These are phyloP conservation scores for Penicillium sp. DNA, from an alignment of 2,329 filamentous ascomycete genomes.

Conservation along the genomic window DNA sequence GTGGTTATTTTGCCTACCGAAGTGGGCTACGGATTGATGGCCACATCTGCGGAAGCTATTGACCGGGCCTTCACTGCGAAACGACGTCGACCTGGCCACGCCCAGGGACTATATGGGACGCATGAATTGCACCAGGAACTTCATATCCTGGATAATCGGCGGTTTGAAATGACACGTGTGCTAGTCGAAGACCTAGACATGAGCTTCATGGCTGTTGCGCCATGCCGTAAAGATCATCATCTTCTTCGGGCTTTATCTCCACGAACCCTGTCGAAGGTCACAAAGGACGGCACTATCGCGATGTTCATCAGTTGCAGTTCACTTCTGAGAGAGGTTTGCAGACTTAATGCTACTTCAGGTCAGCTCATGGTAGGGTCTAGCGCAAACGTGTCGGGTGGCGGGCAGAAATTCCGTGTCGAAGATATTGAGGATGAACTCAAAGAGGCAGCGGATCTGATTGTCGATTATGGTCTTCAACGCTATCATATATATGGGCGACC, in stretches of 20 bases:
- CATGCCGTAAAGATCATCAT: neutral
- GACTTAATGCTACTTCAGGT: slow-evolving; percentile 5
- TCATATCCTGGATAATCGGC: slow-evolving; percentile 12
- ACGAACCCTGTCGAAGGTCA: slow-evolving; percentile 2
- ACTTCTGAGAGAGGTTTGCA: slow-evolving; percentile 7
- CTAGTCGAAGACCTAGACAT: slow-evolving; percentile 17
- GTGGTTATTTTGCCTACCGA: slow-evolving; percentile 24
- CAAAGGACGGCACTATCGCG: slow-evolving; percentile 6
- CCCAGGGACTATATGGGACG: slow-evolving; percentile 22
- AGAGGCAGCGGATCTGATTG: slow-evolving; percentile 11
- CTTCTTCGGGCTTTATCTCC: neutral
- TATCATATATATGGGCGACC: slow-evolving; percentile 8
- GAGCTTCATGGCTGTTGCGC: slow-evolving; percentile 14
- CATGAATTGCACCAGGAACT: slow-evolving; percentile 17
- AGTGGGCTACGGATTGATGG: slow-evolving; percentile 26
- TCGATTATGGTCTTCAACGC: slow-evolving; percentile 12
- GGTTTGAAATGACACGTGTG: slow-evolving; percentile 16
- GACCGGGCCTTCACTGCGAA: slow-evolving; percentile 24
- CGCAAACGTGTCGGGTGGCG: slow-evolving; percentile 18
- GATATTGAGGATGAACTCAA: slow-evolving; percentile 17
- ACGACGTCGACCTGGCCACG: slow-evolving; percentile 18
- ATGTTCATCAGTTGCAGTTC: slow-evolving; percentile 1
- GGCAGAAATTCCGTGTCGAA: slow-evolving; percentile 15
- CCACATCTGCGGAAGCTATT: slow-evolving; percentile 14
- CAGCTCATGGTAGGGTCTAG: slow-evolving; percentile 14